phyloP scores from a whole-genome alignment of 2,329 filamentous ascomycete genomes.

The Magnaporthiopsis rhizophila region DNA sequence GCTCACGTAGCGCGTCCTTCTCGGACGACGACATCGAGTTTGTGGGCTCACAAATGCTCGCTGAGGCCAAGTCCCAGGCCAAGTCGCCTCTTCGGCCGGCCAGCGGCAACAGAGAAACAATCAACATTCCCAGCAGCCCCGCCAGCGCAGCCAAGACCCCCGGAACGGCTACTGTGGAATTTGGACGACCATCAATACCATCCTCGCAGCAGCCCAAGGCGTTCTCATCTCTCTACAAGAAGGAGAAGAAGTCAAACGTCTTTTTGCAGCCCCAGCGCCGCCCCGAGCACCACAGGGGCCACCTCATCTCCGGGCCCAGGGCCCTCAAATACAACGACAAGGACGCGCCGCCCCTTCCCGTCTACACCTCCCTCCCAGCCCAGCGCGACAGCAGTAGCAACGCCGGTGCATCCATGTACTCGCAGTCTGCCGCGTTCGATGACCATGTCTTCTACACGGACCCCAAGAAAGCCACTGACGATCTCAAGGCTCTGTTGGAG shows the following conservation, averaged over 20 bases:
- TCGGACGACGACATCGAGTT: slow-evolving; percentile 28
- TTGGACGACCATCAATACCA: slow-evolving; percentile 23
- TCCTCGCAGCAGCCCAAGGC: slow-evolving; percentile 33
- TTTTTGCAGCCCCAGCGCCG: slow-evolving; percentile 44
- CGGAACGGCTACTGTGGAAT: slow-evolving; percentile 18
- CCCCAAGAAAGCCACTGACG: slow-evolving; percentile 61
- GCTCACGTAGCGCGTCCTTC: slow-evolving; percentile 23
- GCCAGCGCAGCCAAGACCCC: slow-evolving; percentile 10
- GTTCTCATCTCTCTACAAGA: slow-evolving; percentile 44
- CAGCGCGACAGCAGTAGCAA: slow-evolving; percentile 7
- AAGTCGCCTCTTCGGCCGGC: slow-evolving; percentile 34
- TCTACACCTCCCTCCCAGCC: slow-evolving; percentile 38
- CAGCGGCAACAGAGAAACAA: slow-evolving; percentile 22
- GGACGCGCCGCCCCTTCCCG: slow-evolving; percentile 35
- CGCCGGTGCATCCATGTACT: slow-evolving; percentile 22
- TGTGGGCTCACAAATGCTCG: slow-evolving; percentile 22
- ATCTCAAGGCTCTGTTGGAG: slow-evolving; percentile 75
- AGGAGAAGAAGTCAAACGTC: slow-evolving; percentile 34
- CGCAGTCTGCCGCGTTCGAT: slow-evolving; percentile 21
- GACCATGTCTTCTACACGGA: slow-evolving; percentile 59
- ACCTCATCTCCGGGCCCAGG: slow-evolving; percentile 38
- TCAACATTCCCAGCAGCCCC: slow-evolving; percentile 23
- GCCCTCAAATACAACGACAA: slow-evolving; percentile 39
- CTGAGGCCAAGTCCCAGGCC: slow-evolving; percentile 24
- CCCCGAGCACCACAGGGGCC: slow-evolving; percentile 49